Evolutionary conservation across 768 basidiomycete genomes (phyloP).

Genomic region (Russula virescens): DNA sequence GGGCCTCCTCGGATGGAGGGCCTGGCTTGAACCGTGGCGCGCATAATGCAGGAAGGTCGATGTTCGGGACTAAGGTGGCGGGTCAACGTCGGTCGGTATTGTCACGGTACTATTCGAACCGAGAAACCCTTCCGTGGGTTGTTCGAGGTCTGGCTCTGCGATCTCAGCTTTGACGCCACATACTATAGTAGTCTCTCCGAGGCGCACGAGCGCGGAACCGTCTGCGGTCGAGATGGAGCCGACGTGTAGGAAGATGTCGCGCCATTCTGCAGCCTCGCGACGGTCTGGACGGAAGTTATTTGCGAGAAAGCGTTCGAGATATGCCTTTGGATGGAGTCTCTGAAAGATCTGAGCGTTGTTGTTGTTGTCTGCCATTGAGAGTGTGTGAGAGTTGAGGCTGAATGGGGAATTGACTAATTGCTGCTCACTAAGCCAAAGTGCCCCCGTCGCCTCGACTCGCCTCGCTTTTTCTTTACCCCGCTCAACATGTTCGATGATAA

Average conservation of each 20-base stretch:
- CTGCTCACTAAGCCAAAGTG: constrained; percentile 3
- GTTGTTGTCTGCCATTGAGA: too few relatives aligned
- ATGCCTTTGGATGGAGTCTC: constrained; percentile 81
- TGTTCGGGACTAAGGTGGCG: constrained; percentile 62
- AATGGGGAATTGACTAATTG: too few relatives aligned
- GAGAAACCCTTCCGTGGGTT: constrained; percentile 70
- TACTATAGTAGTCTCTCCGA: constrained; percentile 92
- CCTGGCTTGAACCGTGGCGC: constrained; percentile 94
- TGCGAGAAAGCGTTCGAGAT: constrained; percentile 79
- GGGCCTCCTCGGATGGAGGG: constrained; percentile 91
- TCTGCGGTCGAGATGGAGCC: constrained; percentile 93
- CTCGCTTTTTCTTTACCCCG: neutral
- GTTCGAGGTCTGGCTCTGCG: constrained; percentile 80
- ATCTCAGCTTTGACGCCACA: constrained; percentile 97
- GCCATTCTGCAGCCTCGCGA: constrained; percentile 59
- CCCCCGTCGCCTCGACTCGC: too few relatives aligned
- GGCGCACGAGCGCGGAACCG: constrained; percentile 83
- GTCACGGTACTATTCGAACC: constrained; percentile 45
- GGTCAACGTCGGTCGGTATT: constrained; percentile 28
- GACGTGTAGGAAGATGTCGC: constrained; percentile 71
- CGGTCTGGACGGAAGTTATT: constrained; percentile 83
- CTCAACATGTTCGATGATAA: constrained; percentile 20
- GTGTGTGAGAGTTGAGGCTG: too few relatives aligned
- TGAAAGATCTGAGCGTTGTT: constrained; percentile 54
- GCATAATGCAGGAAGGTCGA: constrained; percentile 91